Evolutionary conservation across 139 green algal species (phyloP), one percentile per base, ranked within the genome.

Genomic region (Haematococcus lacustris): DNA sequence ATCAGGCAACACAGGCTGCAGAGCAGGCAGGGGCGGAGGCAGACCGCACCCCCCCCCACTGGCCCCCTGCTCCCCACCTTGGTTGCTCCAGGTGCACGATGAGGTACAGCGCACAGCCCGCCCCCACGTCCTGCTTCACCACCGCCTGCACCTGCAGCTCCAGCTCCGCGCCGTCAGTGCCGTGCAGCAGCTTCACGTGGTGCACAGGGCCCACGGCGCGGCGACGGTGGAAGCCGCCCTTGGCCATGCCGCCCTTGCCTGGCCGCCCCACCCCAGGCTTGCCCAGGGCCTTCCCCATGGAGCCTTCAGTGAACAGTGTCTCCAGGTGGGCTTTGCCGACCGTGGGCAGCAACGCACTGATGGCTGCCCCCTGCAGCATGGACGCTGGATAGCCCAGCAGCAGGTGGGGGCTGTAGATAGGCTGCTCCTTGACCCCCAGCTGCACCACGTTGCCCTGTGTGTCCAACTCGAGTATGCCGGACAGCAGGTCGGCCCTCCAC

Each of bases 401-500:
- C 17, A 64, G 53, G 53, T 30, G 9, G 21, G 53, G 21, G 53
- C 26, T 64, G 53, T 35, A 64, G 21, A 32, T 26, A 7, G 53
- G 53, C 35, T 51, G 34, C 7, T 69, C 63, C 63, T 47, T 64
- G 53, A 64, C 3, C 30, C 53, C 69, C 25, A 37, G 26, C 28
- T 37, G 69, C 32, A 60, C 2, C 33, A 75, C 21, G 39, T 66
- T 37, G 57, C 70, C 70, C 5, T 59, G 21, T 3, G 34, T 39
- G 59, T 75, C 70, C 37, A 83, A 33, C 53, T 83, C 78, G 6
- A 75, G 51, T 25, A 83, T 68, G 23, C 72, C 73, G 39, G 73
- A 43, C 60, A 78, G 51, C 72, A 78, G n/a, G 51, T 82, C 77
- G 13, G 72, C 51, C 1, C 76, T 66, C 76, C 76, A 82, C 39